Conservation (phyloP, 2,329 filamentous ascomycete genomes). For the Penicillium sclerotigenum region DNA sequence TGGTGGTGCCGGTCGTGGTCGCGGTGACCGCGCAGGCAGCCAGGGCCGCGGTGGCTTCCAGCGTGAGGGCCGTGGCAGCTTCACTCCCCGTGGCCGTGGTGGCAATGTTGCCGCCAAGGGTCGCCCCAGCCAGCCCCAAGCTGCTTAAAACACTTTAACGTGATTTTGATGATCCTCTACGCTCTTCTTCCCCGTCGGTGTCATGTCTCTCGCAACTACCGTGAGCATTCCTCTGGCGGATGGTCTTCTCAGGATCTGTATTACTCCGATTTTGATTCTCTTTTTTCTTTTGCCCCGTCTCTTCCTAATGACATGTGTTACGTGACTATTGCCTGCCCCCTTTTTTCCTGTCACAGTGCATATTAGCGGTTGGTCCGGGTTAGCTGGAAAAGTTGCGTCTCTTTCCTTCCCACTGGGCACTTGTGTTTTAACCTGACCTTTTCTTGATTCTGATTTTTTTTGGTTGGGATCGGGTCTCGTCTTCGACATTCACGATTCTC, state of each 20-base stretch:
- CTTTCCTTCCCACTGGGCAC: constrained; percentile 30
- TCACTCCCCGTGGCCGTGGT: constrained; percentile 63
- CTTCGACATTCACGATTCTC: constrained; percentile 19
- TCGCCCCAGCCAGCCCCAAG: constrained; percentile 46
- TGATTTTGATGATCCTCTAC: constrained; percentile 11
- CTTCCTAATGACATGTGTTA: constrained; percentile 43
- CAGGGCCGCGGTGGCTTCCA: constrained; percentile 66
- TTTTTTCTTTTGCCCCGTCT: constrained; percentile 15
- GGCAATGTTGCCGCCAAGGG: constrained; percentile 51
- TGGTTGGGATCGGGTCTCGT: constrained; percentile 12
- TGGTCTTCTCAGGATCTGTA: constrained; percentile 35
- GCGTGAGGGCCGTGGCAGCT: constrained; percentile 66
- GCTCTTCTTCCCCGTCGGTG: constrained; percentile 6
- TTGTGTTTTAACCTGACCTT: constrained; percentile 24
- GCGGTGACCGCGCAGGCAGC: constrained; percentile 64
- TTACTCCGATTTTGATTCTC: constrained; percentile 33
- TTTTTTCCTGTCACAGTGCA: constrained; percentile 37
- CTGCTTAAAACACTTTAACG: constrained; percentile 36
- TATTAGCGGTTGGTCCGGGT: constrained; percentile 41
- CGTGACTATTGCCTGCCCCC: constrained; percentile 27
- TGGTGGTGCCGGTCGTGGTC: constrained; percentile 63
- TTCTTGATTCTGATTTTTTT: constrained; percentile 15
- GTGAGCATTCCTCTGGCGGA: constrained; percentile 11
- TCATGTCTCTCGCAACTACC: not conserved
- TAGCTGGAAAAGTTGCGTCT: constrained; percentile 38